Base-by-base conservation (phyloP, 2,329 filamentous ascomycete species). In the Cylindrodendrum hubeiense region DNA sequence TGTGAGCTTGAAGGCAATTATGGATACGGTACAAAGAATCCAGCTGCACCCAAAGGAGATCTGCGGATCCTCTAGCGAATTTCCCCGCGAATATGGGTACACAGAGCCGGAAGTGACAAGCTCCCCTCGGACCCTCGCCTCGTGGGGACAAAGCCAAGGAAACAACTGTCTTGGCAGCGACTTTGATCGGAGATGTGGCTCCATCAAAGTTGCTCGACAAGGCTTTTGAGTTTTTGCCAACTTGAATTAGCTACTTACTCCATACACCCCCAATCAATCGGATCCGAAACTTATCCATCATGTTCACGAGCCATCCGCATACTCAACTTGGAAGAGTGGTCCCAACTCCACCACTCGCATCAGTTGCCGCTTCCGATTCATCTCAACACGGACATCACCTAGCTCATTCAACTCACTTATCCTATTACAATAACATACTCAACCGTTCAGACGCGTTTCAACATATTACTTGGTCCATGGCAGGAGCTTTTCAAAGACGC, bases 381-480 rank as follows among this genome's bases (percentile, higher is more conserved):
- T 76, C 81, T 92, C 33, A 91, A 91, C 75, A 89, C 86, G 69
- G 89, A 92, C 78, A 90, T 88, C 5, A 88, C 86, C 22, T 92
- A 17, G 37, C 79, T 22, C 80, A 77, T 51, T 80, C 82, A 39
- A 17, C 37, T 39, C 37, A 15, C 37, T 2, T 39, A n/a, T n/a
- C 37, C 37, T 8, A 8, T 17, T 17, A 17, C 37, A 39, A 17
- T n/a, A 5, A 39, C 37, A 39, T 17, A 15, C 7, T 17, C 37
- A 43, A 78, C 78, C n/a, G 78, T 79, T 7, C 83, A 85, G 19
- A 79, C 81, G 19, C 89, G 87, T 70, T 91, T 86, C 81, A 91
- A 91, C 72, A 82, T 92, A 53, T 78, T 92, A 21, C 6, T 39
- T 5, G 37, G n/a, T 72, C 89, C 89, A 0, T 92, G 90, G 90